Evolutionary conservation across 345 rosid species (phyloP).

Genomic region (Lagerstroemia speciosa): DNA sequence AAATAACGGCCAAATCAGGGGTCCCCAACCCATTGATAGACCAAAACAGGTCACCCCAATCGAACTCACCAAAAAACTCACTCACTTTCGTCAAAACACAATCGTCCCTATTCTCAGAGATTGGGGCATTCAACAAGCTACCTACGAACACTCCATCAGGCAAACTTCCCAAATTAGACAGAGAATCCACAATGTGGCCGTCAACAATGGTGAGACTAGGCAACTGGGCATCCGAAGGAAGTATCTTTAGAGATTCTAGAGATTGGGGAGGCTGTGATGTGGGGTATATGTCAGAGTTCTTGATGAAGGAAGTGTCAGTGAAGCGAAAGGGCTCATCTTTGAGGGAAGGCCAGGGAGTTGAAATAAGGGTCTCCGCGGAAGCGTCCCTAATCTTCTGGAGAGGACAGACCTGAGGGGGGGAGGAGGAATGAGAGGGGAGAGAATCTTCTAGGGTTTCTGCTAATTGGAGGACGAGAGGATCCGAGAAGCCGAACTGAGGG

Average conservation of each 20-base stretch:
- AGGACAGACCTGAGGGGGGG: slow-evolving; percentile 26
- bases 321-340: slow-evolving; percentile 83
- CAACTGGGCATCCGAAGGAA: slow-evolving; percentile 30
- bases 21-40: slow-evolving; percentile 85
- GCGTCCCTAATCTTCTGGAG: slow-evolving; percentile 65
- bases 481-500: slow-evolving; percentile 58
- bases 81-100: slow-evolving; percentile 35
- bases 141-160: slow-evolving; percentile 77
- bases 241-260: slow-evolving; percentile 13
- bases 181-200: slow-evolving; percentile 53
- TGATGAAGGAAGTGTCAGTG: slow-evolving; percentile 76
- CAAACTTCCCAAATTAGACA: slow-evolving; percentile 37
- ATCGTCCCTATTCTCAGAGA: slow-evolving; percentile 7
- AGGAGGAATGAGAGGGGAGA: slow-evolving; percentile 30
- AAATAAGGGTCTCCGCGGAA: slow-evolving; percentile 57
- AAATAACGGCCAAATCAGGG: slow-evolving; percentile 70
- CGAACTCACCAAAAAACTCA: slow-evolving; percentile 41
- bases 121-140: slow-evolving; percentile 36
- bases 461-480: slow-evolving; percentile 72
- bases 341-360: slow-evolving; percentile 82
- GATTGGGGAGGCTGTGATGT: slow-evolving; percentile 35
- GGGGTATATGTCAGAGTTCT: slow-evolving; percentile 52
- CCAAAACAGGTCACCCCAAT: slow-evolving; percentile 82
- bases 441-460: slow-evolving; percentile 93
- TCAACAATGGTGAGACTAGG: slow-evolving; percentile 49